Base-by-base conservation (phyloP, 2,329 filamentous ascomycete species). In the Pestalotiopsis sp. region DNA sequence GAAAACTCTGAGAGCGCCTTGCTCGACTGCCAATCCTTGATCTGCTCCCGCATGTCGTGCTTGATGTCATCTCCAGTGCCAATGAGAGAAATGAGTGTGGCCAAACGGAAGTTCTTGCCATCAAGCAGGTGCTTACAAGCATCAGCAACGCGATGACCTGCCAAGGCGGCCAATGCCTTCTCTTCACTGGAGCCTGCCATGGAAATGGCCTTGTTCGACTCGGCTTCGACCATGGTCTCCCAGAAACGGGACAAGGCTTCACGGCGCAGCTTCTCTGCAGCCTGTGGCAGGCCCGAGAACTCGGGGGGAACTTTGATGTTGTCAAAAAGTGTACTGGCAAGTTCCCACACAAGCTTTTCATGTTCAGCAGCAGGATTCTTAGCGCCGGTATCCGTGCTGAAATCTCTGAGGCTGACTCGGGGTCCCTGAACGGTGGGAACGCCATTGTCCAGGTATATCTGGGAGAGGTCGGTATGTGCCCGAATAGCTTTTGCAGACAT, bases 251-350 rank as follows among this genome's bases (percentile, higher is more conserved):
- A 89, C n/a, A 98, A 84, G 67, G 85, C 89, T 68, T 90, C 88
- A 72, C 92, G 86, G 45, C 89, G 86, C 23, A 82, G 60, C 57
- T 78, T 76, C 45, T 83, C 78, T 4, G 78, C 74, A 0, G 80
- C 75, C 12, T 82, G 74, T 1, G 77, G 73, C 52, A 75, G 73
- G 36, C 77, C 71, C 39, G 82, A 74, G 9, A 84, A 75, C 13
- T 85, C 82, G 2, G 79, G 69, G 2, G 83, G 80, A 38, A 86
- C 77, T 17, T 82, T 82, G 12, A 89, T 71, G n/a, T 90, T 85
- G 72, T 97, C 94, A 76, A 97, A 99, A 3, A 99, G 86, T 49
- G 98, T 91, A 68, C 93, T 92, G 1, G 93, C 91, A 45, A 99
- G 85, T 70, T 93, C 88, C 96, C 97, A 99, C 1, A 96, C 90